Evolutionary conservation across 768 basidiomycete genomes (phyloP), one percentile per base, ranked within the genome.

Genomic region (Trametopsis cervina): DNA sequence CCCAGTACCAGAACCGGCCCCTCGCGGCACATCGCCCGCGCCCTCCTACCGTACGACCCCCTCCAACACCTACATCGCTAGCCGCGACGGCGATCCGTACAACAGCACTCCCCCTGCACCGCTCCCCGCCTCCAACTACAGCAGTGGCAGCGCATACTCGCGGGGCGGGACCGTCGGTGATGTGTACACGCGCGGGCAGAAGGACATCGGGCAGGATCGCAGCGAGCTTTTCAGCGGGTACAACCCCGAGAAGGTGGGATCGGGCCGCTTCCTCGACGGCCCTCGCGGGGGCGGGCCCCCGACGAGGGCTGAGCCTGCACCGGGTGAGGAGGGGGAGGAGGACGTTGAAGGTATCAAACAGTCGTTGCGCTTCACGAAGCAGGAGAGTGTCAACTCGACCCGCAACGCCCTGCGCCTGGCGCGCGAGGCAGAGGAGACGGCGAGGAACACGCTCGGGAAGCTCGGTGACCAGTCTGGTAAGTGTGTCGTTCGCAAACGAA

Each of bases 371-470:
- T 88, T 78, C 59, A 63, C 86, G 52, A 98, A 99, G 69, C 92
- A 97, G 67, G 94, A 97, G 58, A 86, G 83, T 61, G 83, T 94
- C 40, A 83, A 80, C 46, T 86, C 88, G 13, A 88, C 92, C 1
- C 73, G 94, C 57, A 97, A 98, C 67, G 95, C 95, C 11, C 74
- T 99, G 44, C 77, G 92, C 37, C 75, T 97, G 62, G 95, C 94
- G 33, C 75, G 85, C n/a, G 93, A 98, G 65, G 92, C 95, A 0
- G 95, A 97, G 66, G 95, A 99, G 65, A 95, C 92, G 10, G 95
- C 89, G 26, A 72, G 87, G 39, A 83, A 82, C 50, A 99, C 95
- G 4, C 61, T 99, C 17, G 69, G 64, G 48, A 87, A 80, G 60
- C 76, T 99, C 6, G 94, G 89, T 9, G 84, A 89, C 57, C 95